Base-by-base conservation (phyloP, 1,284 basidiomycete genomes). In the Ustilago loliicola region DNA sequence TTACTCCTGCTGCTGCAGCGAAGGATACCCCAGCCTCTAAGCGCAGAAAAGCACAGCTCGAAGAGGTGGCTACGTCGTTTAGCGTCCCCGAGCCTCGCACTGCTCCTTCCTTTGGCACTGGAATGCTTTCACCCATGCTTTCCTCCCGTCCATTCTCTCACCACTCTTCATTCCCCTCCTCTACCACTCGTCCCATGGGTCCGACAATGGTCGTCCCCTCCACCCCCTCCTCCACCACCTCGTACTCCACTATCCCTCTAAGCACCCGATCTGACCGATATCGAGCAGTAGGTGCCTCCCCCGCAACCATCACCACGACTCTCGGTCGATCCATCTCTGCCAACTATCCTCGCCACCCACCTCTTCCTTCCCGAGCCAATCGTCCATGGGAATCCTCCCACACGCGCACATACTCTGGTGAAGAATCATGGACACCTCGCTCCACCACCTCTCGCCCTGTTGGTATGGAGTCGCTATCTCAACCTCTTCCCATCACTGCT, bases 181-280 rank as follows among this genome's bases (percentile, higher is more conserved):
- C 56, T 9, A 48, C 60, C 2, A 48, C 60, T 29, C 67, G 73
- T 23, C 42, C 42, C 47, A 61, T 74, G 62, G 48, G 25, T 17
- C 61, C 71, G 3, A 61, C 60, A 25, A 65, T 65, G 58, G 53
- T 68, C 7, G 45, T 56, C 7, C 72, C 72, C 19, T 64, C 67
- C 10, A 75, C 72, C 1, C 72, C 72, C 7, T 54, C 61, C 13
- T 47, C 51, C 60, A 60, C 29, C 23, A 13, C 25, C 17, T 40
- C 62, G 5, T 66, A 67, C 48, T 23, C 52, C 8, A 53, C 48
- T 7, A n/a, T 62, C n/a, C 58, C 67, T 38, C 65, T 76, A 29
- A 72, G 62, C 50, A 61, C 74, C 13, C 74, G 74, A n/a, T 72
- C 74, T 19, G 74, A 77, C 3, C 61, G 74, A 3, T 77, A 47